phyloP scores from a whole-genome alignment of 768 basidiomycete species.

The Trametes cubensis region DNA sequence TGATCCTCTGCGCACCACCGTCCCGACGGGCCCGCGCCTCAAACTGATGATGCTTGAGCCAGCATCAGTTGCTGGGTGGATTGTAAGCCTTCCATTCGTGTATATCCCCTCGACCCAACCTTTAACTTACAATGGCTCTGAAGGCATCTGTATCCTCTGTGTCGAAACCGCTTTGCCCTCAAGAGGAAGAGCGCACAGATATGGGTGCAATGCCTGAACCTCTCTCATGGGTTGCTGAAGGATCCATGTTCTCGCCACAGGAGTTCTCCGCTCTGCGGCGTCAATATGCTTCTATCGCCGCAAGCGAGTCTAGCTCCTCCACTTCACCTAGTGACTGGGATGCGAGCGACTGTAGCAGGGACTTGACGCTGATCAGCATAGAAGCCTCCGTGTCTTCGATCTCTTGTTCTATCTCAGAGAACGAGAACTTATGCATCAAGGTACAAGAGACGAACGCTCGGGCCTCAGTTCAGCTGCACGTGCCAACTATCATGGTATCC shows the following conservation, averaged over 20 bases:
- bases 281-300: neutral
- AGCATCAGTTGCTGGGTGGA: conserved; percentile 39
- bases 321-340: neutral
- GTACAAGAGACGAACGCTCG: neutral
- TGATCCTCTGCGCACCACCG: conserved; percentile 26
- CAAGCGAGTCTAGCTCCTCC: neutral
- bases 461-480: neutral
- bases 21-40: conserved; percentile 42
- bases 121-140: conserved; percentile 5
- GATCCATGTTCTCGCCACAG: conserved; percentile 10
- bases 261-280: conserved; percentile 1
- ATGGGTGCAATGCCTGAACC: conserved; percentile 9
- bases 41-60: conserved; percentile 39
- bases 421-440: neutral
- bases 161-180: neutral
- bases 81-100: conserved; percentile 31
- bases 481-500: conserved; percentile 40
- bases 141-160: conserved; percentile 34
- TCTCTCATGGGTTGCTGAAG: conserved; percentile 1
- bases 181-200: neutral
- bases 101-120: neutral
- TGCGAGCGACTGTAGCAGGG: neutral
- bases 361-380: conserved; percentile 1
- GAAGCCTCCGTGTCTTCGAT: neutral
- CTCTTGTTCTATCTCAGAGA: neutral